Evolutionary conservation across 176 grass and related monocot genomes (phyloP).

Genomic region (Ensete ventricosum): DNA sequence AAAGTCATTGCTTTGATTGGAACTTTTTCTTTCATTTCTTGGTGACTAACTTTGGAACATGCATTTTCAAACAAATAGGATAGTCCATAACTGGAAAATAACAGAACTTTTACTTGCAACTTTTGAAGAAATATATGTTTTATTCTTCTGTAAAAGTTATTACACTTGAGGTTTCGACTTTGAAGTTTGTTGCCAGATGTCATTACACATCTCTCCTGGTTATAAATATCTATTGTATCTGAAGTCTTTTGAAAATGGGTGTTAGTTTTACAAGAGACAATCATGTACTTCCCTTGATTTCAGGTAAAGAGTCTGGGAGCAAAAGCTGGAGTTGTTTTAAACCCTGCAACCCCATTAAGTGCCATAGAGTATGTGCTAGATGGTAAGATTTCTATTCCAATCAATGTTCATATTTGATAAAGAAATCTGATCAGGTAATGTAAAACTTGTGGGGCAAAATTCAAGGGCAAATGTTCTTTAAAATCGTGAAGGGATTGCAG

Average conservation of each 20-base stretch:
- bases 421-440: too few relatives aligned
- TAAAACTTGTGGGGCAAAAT: too few relatives aligned
- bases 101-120: not conserved
- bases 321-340: slow-evolving; percentile 98
- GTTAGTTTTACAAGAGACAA: too few relatives aligned
- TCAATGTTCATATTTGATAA: not conserved
- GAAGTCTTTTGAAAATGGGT: too few relatives aligned
- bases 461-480: too few relatives aligned
- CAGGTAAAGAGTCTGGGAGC: slow-evolving; percentile 93
- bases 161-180: too few relatives aligned
- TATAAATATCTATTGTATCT: not conserved
- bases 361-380: slow-evolving; percentile 85
- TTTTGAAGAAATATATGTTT: not conserved
- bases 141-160: not conserved
- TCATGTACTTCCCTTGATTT: slow-evolving; percentile 8
- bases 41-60: not conserved
- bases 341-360: slow-evolving; percentile 78
- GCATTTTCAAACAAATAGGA: not conserved
- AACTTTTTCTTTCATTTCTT: not conserved
- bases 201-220: too few relatives aligned
- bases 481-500: too few relatives aligned
- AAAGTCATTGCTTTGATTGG: not conserved
- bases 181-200: too few relatives aligned
- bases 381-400: slow-evolving; percentile 37
- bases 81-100: not conserved